phyloP scores from a whole-genome alignment of 1,284 basidiomycete genomes.

The Cryptococcus sp. region DNA sequence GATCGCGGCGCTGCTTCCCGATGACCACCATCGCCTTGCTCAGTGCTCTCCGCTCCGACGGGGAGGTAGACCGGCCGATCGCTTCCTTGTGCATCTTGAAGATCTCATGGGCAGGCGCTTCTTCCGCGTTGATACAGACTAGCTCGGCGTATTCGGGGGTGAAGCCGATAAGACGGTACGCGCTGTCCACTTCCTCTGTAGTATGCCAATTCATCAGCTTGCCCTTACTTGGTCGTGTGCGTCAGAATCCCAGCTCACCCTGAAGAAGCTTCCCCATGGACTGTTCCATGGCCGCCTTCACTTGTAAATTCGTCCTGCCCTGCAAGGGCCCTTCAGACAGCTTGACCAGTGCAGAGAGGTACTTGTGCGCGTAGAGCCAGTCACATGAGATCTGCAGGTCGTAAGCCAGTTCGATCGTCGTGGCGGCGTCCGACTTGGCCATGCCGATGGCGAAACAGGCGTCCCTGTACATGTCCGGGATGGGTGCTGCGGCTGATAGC shows the following conservation, averaged over 20 bases:
- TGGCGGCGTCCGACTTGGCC: slow-evolving; percentile 20
- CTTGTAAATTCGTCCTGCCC: slow-evolving; percentile 26
- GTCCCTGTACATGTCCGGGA: slow-evolving; percentile 2
- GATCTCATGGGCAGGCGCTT: slow-evolving; percentile 37
- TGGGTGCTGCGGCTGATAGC: slow-evolving; percentile 1
- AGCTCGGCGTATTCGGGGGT: slow-evolving; percentile 17
- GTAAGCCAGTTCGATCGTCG: slow-evolving; percentile 34
- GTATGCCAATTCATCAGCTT: not conserved
- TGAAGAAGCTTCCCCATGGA: slow-evolving; percentile 34
- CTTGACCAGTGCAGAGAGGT: slow-evolving; percentile 34
- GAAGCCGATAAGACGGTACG: slow-evolving; percentile 36
- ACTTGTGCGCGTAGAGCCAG: slow-evolving; percentile 10
- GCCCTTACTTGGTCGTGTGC: not conserved
- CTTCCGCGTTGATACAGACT: slow-evolving; percentile 25
- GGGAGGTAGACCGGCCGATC: slow-evolving; percentile 14
- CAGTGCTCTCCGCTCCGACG: slow-evolving; percentile 18
- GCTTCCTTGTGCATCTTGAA: slow-evolving; percentile 33
- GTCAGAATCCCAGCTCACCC: slow-evolving; percentile 22
- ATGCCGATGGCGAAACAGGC: slow-evolving; percentile 27
- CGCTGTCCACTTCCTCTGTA: slow-evolving; percentile 35
- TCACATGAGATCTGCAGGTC: slow-evolving; percentile 35
- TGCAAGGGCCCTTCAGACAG: slow-evolving; percentile 20
- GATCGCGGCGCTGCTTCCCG: slow-evolving; percentile 25
- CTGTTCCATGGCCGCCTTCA: slow-evolving; percentile 36
- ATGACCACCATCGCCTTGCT: slow-evolving; percentile 31